phyloP scores from a whole-genome alignment of 2,329 filamentous ascomycete species.

The Colletotrichum cereale region DNA sequence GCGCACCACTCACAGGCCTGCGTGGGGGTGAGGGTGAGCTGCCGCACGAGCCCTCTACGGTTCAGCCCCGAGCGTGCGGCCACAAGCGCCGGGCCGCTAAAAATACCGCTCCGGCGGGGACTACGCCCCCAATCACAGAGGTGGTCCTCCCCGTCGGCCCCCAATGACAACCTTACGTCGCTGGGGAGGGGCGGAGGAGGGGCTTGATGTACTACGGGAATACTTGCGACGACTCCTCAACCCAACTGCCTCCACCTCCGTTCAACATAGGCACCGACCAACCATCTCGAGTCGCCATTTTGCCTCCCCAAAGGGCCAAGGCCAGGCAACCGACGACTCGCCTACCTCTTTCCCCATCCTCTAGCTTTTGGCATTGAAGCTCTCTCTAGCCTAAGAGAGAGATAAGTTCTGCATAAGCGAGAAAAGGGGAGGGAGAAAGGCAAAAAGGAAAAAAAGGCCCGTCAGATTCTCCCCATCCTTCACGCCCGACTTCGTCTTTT shows the following conservation, averaged over 20 bases:
- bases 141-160: slow-evolving; percentile 19
- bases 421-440: slow-evolving; percentile 15
- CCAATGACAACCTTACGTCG: slow-evolving; percentile 9
- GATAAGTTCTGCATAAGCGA: slow-evolving; percentile 5
- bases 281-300: not conserved
- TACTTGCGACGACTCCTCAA: slow-evolving; percentile 5
- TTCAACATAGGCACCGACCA: not conserved
- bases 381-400: not conserved
- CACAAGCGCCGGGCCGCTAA: slow-evolving; percentile 37
- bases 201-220: not conserved
- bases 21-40: slow-evolving; percentile 1
- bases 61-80: slow-evolving; percentile 33
- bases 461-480: slow-evolving; percentile 9
- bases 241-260: slow-evolving; percentile 1
- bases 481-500: slow-evolving; percentile 6
- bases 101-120: slow-evolving; percentile 37
- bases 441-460: not conserved
- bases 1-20: slow-evolving; percentile 19
- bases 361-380: not conserved
- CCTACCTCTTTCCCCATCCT: not conserved
- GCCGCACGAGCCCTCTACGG: slow-evolving; percentile 27
- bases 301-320: slow-evolving; percentile 2
- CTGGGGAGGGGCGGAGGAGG: not conserved
- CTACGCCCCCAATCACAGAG: slow-evolving; percentile 20
- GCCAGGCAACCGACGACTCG: slow-evolving; percentile 17